Percentiles rank a stretch among this genome's conserved stretches.
Conservation (phyloP, 148 eudicot genomes). For the Cornus suecica region DNA sequence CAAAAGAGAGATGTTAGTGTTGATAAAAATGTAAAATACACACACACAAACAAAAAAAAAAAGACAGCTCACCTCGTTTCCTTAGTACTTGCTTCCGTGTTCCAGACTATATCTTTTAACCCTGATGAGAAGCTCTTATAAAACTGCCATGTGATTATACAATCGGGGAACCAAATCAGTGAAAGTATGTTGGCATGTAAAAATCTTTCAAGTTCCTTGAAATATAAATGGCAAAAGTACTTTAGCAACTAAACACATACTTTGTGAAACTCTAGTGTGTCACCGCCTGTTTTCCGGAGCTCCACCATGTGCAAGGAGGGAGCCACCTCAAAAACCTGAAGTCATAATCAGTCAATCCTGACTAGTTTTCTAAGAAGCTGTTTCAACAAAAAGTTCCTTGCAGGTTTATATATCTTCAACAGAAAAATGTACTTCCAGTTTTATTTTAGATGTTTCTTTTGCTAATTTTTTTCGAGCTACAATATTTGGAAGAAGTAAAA, state of each 20-base stretch:
- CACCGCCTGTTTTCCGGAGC: conserved; percentile 85
- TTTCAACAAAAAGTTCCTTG: not conserved
- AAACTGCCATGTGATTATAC: conserved; percentile 45
- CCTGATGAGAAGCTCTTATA: conserved; percentile 78
- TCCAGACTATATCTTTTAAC: conserved; percentile 74
- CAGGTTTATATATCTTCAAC: not conserved
- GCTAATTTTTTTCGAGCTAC: not conserved
- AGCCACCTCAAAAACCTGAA: conserved; percentile 86
- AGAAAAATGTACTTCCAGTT: too few relatives aligned
- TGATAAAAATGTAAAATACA: not conserved
- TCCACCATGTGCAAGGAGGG: conserved; percentile 90
- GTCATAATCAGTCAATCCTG: conserved; percentile 1
- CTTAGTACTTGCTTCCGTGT: conserved; percentile 26
- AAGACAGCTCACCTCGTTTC: conserved; percentile 18
- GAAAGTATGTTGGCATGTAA: not conserved
- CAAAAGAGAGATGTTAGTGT: not conserved
- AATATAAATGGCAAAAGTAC: not conserved
- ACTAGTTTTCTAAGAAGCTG: not conserved
- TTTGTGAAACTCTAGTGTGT: conserved; percentile 85
- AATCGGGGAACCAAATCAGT: not conserved
- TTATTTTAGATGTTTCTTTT: too few relatives aligned
- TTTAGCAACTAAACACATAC: conserved; percentile 21
- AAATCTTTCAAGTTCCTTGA: not conserved
- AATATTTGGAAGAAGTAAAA: not conserved
- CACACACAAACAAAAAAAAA: not conserved